These are phyloP conservation scores for Monsonia emarginata DNA, from an alignment of 441 rosid genomes.

Conservation along the genomic window DNA sequence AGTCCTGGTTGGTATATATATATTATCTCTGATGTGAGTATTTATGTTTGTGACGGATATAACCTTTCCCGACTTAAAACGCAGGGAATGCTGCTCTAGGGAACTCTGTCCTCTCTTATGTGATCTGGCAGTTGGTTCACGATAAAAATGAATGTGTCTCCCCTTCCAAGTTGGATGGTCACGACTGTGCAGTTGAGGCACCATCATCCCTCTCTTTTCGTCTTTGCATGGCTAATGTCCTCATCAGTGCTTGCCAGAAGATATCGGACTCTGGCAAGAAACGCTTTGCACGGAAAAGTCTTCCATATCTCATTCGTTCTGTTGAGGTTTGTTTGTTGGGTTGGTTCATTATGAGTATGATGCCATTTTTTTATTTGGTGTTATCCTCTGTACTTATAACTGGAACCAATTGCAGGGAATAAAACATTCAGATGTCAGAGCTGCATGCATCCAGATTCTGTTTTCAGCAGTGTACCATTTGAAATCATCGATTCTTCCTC, in stretches of 20 bases:
- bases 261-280: conserved; percentile 48
- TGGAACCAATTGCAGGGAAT: conserved; percentile 33
- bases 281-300: conserved; percentile 39
- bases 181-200: conserved; percentile 21
- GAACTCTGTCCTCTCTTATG: conserved; percentile 37
- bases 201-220: conserved; percentile 40
- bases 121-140: conserved; percentile 37
- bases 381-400: conserved; percentile 9
- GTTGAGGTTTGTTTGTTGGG: conserved; percentile 35
- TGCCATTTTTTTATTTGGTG: conserved; percentile 1
- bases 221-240: conserved; percentile 85
- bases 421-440: conserved; percentile 41
- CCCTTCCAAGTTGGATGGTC: conserved; percentile 21
- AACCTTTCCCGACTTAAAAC: conserved; percentile 19
- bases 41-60: conserved; percentile 14
- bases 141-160: conserved; percentile 27
- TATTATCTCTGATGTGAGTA: conserved; percentile 13
- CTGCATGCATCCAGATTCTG: conserved; percentile 75
- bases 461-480: conserved; percentile 81
- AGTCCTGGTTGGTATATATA: conserved; percentile 29
- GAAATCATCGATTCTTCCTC: conserved; percentile 60
- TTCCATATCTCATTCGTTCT: conserved; percentile 46
- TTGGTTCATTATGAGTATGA: conserved; percentile 1
- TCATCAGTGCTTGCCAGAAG: conserved; percentile 81
- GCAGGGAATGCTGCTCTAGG: conserved; percentile 33